Base-by-base conservation (phyloP, 179 eudicot genomes). In the Spinacia oleracea region DNA sequence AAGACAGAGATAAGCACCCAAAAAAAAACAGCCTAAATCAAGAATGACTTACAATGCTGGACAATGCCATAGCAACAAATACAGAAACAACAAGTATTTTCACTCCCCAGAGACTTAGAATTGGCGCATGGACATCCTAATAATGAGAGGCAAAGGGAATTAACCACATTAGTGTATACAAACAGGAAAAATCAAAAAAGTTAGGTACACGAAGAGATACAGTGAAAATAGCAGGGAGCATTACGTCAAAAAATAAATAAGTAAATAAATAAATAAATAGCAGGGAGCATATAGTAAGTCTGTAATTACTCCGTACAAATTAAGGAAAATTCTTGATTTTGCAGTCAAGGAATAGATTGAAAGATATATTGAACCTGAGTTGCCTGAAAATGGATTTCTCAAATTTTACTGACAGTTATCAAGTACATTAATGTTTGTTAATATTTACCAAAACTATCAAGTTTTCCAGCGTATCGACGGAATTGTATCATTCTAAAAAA, bases 111-210 rank as follows among this genome's bases (percentile, higher is more conserved):
- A 89, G 59, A 80, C 89, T 89, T 78, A 96, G 84, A 74, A 96
- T 77, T 18, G 89, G 98, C 75, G 97, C 99, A 88, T 96, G 99
- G 81, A 94, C 87, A 71, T 96, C 96, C 99, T 96, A 78, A 50
- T 71, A 81, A 81, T 34, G 25, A 35, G 82, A 65, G 38, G 51
- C 74, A 80, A 77, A 51, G 65, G 11, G 50, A 64, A 4, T 18
- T 68, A 40, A 60, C 72, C 45, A 16, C 20, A 18, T 81, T 32
- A 68, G 62, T 27, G 32, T 6, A 66, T 21, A 76, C 11, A 65
- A 15, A 11, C 1, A 40, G 60, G 50, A 20, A 50, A 62, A 10
- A 63, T 0, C 9, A 34, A 40, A 20, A 50, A 62, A 10, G 51
- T 0, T 14, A 34, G 27, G n/a, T 23, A 32, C 9, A 32, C 25